Percentiles rank a stretch among this genome's conserved stretches.
Evolutionary conservation across 768 basidiomycete species (phyloP).

Genomic region (Coprinopsis marcescibilis): DNA sequence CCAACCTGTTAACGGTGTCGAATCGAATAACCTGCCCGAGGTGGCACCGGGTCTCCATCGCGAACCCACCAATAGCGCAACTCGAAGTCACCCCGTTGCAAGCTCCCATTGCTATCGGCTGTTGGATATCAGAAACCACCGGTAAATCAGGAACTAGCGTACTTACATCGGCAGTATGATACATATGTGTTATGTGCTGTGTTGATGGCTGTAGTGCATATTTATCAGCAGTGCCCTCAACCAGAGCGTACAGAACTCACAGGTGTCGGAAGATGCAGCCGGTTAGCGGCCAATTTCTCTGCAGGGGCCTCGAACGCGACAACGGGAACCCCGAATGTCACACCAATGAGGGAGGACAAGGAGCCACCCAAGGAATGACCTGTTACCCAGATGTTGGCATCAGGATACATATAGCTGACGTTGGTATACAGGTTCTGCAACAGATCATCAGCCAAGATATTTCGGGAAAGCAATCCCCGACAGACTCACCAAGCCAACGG

Average conservation of each 20-base stretch:
- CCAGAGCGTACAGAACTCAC: slow-evolving; percentile 35
- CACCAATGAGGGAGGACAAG: slow-evolving; percentile 75
- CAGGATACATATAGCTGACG: slow-evolving; percentile 84
- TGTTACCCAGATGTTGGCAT: slow-evolving; percentile 84
- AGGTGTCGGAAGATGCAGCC: slow-evolving; percentile 84
- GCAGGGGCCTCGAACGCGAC: slow-evolving; percentile 87
- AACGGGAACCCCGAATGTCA: slow-evolving; percentile 89
- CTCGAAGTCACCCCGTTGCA: slow-evolving; percentile 65
- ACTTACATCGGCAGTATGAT: slow-evolving; percentile 79
- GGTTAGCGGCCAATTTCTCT: slow-evolving; percentile 61
- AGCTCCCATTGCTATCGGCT: slow-evolving; percentile 81
- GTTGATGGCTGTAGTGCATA: slow-evolving; percentile 47
- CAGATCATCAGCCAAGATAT: slow-evolving; percentile 1
- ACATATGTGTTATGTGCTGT: slow-evolving; percentile 80
- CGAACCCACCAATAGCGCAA: slow-evolving; percentile 64
- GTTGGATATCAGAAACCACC: neutral
- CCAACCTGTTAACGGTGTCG: slow-evolving; percentile 77
- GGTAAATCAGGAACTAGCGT: slow-evolving; percentile 5
- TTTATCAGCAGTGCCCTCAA: neutral
- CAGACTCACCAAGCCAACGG: slow-evolving; percentile 69
- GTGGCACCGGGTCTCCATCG: slow-evolving; percentile 86
- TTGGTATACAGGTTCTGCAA: slow-evolving; percentile 90
- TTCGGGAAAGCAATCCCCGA: slow-evolving; percentile 1
- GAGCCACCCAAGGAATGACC: slow-evolving; percentile 84
- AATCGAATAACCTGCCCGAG: slow-evolving; percentile 77